These are phyloP conservation scores for Ogataea paradorogensis DNA, from an alignment of 805 yeast genomes.

Conservation along the genomic window DNA sequence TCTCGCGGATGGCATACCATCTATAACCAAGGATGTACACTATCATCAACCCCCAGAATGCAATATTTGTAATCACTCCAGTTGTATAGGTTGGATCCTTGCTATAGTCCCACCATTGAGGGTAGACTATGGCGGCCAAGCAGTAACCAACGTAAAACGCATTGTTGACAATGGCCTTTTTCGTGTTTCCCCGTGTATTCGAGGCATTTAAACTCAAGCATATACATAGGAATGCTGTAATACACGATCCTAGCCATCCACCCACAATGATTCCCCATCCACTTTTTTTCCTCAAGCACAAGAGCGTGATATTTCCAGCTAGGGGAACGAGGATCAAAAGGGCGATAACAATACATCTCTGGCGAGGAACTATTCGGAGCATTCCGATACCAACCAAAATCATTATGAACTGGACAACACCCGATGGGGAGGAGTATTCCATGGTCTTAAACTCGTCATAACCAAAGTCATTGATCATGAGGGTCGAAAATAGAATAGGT, in stretches of 20 bases:
- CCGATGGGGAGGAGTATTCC: constrained; percentile 30
- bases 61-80: constrained; percentile 52
- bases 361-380: constrained; percentile 21
- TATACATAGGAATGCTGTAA: constrained; percentile 18
- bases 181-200: constrained; percentile 65
- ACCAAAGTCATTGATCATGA: constrained; percentile 33
- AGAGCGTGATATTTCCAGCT: constrained; percentile 23
- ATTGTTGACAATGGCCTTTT: constrained; percentile 58
- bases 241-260: constrained; percentile 23
- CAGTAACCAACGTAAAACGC: constrained; percentile 59
- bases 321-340: constrained; percentile 23
- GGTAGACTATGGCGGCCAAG: constrained; percentile 63
- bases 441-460: constrained; percentile 27
- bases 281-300: constrained; percentile 12
- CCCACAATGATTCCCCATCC: constrained; percentile 25
- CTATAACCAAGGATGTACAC: constrained; percentile 25
- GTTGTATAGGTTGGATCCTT: constrained; percentile 58
- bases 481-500: constrained; percentile 34
- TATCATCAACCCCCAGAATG: constrained; percentile 34
- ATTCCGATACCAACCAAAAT: constrained; percentile 26
- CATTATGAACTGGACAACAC: constrained; percentile 29
- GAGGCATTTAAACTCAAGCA: constrained; percentile 24
- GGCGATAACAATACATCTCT: constrained; percentile 21
- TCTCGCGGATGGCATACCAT: constrained; percentile 25
- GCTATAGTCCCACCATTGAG: constrained; percentile 57